These are phyloP conservation scores for Corylus heterophylla DNA, from an alignment of 306 rosid species.

Conservation along the genomic window DNA sequence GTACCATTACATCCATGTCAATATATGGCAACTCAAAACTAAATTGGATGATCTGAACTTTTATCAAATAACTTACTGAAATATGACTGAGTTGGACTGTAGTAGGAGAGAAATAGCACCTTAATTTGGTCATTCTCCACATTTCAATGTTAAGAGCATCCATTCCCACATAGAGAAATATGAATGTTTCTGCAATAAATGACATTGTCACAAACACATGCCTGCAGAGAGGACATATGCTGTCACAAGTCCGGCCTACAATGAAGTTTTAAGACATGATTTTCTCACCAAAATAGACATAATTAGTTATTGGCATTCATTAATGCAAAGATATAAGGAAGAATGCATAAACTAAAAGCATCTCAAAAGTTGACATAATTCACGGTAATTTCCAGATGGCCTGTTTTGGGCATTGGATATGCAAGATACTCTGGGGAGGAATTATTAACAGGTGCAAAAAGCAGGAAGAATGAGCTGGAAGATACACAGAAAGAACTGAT, in stretches of 20 bases:
- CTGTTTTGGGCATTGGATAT: not conserved
- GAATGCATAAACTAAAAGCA: too few species aligned
- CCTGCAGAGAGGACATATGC: slow-evolving; percentile 62
- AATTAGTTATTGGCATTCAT: not conserved
- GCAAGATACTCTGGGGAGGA: not conserved
- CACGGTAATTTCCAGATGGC: not conserved
- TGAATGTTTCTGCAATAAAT: slow-evolving; percentile 85
- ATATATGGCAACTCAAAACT: not conserved
- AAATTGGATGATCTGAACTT: not conserved
- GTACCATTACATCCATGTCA: not conserved
- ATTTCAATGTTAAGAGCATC: slow-evolving; percentile 90
- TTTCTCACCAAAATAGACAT: not conserved
- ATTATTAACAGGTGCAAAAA: not conserved
- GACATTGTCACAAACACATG: slow-evolving; percentile 86
- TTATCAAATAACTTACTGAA: not conserved
- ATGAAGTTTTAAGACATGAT: not conserved
- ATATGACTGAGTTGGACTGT: not conserved
- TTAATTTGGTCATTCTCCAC: slow-evolving; percentile 76
- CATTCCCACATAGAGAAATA: slow-evolving; percentile 92
- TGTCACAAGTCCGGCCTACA: slow-evolving; percentile 77
- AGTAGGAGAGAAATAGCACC: slow-evolving; percentile 43
- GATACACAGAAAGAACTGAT: too few species aligned
- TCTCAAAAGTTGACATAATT: not conserved
- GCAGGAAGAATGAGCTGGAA: not conserved
- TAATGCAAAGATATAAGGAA: not conserved